These are phyloP conservation scores for Austroboletus eburneus DNA, from an alignment of 768 basidiomycete species.

Conservation along the genomic window DNA sequence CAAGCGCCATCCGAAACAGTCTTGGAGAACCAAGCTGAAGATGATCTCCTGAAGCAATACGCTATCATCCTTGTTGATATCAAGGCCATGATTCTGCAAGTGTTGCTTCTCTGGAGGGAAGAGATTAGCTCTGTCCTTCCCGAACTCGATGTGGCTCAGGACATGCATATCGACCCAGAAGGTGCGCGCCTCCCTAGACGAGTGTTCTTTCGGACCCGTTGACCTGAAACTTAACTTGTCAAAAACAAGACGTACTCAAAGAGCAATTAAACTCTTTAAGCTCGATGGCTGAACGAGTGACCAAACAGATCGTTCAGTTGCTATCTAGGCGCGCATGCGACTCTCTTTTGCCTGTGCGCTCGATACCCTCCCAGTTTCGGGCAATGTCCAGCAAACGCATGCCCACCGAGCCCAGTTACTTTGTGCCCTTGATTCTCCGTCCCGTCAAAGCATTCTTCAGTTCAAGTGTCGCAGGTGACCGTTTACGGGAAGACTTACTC, in stretches of 20 bases:
- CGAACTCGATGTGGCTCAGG: conserved; percentile 32
- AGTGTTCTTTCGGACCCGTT: background rate
- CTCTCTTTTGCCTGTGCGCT: conserved; percentile 76
- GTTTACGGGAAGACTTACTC: conserved; percentile 53
- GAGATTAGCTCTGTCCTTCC: conserved; percentile 63
- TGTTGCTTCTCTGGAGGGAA: conserved; percentile 61
- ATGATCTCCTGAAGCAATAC: conserved; percentile 67
- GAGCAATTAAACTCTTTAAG: conserved; percentile 48
- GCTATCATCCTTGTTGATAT: conserved; percentile 70
- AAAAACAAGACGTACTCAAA: conserved; percentile 59
- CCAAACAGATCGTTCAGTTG: conserved; percentile 62
- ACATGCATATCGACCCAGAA: conserved; percentile 40
- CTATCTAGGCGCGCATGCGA: conserved; percentile 82
- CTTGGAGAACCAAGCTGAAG: conserved; percentile 52
- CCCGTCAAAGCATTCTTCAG: conserved; percentile 76
- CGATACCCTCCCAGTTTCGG: conserved; percentile 87
- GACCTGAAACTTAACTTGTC: background rate
- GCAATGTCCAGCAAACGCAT: conserved; percentile 72
- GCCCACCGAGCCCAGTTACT: conserved; percentile 82
- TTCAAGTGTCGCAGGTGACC: conserved; percentile 54
- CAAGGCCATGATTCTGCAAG: conserved; percentile 47
- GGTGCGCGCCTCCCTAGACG: conserved; percentile 36
- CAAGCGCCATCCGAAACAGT: conserved; percentile 43
- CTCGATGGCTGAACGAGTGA: conserved; percentile 52
- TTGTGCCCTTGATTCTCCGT: conserved; percentile 74